Evolutionary conservation across 2,329 filamentous ascomycete genomes (phyloP), one percentile per base, ranked within the genome.

Genomic region (Dryadomyces quercivorus): DNA sequence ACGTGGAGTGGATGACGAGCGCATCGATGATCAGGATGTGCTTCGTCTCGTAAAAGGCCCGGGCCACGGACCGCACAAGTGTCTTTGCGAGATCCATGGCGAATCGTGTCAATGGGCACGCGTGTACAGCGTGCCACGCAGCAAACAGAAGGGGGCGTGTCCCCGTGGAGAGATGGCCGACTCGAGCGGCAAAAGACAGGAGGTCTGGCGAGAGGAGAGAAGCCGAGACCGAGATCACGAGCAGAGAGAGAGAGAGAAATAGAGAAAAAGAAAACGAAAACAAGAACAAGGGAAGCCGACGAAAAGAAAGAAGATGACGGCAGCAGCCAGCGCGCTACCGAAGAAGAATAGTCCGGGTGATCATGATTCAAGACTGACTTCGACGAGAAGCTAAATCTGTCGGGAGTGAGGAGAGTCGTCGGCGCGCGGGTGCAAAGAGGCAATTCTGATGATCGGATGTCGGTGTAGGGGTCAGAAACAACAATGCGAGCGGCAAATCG

Each of bases 21-120:
- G 90, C 88, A 75, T 95, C 90, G 54, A 95, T 76, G 49, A 95
- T 82, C 49, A 95, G 77, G 58, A 93, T 84, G 64, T 93, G 85
- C 63, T 89, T 86, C 40, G 86, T 89, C 60, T 87, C 80, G 70
- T 93, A 94, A 72, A 95, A 95, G 55, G 88, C 84, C 66, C 90
- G 86, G 64, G 84, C 85, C 43, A 90, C 87, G 53, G 85, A 93
- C 69, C 91, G 88, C 64, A 97, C 82, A 60, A 97, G 82, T 44
- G 85, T 84, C 67, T 90, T 74, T n/a, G 77, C 75, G 57, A 79
- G 68, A 66, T 79, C 76, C 74, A 78, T 76, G 49, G 16, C 18
- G 53, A 31, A 16, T 31, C 26, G 26, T 8, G 26, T 31, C 26
- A 31, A 31, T 31, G 4, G 26, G 8, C 26, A 31, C 26, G 26